phyloP scores from a whole-genome alignment of 2,329 filamentous ascomycete genomes.

The Scedosporium apiospermum region DNA sequence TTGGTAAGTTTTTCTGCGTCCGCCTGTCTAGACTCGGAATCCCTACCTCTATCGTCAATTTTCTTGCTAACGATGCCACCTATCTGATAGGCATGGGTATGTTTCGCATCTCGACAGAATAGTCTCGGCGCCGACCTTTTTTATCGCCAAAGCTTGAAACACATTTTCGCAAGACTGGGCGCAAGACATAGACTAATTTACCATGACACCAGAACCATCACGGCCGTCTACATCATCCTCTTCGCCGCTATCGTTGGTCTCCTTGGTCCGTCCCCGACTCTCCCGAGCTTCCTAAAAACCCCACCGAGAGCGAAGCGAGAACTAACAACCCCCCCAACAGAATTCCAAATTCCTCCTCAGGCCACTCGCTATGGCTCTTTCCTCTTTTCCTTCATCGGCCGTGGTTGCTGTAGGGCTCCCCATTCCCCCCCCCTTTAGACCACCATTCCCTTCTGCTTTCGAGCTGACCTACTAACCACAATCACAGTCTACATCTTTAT shows the following conservation, averaged over 20 bases:
- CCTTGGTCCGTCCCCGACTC: slow-evolving; percentile 33
- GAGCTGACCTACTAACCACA: slow-evolving; percentile 5
- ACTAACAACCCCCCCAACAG: slow-evolving; percentile 25
- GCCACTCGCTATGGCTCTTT: slow-evolving; percentile 91
- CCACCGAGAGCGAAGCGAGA: background rate
- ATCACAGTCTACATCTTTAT: slow-evolving; percentile 86
- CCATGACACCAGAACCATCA: slow-evolving; percentile 30
- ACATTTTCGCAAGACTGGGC: background rate
- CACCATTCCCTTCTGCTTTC: background rate
- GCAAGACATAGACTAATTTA: background rate
- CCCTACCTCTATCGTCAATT: background rate
- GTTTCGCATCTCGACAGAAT: background rate
- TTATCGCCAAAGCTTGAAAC: background rate
- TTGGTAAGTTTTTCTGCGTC: slow-evolving; percentile 39
- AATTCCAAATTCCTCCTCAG: slow-evolving; percentile 93
- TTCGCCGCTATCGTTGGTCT: slow-evolving; percentile 74
- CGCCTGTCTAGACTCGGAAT: background rate
- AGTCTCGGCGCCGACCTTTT: background rate
- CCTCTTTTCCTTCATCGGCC: slow-evolving; percentile 94
- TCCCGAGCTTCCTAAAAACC: background rate
- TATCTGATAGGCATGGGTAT: background rate
- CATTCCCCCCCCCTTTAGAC: background rate
- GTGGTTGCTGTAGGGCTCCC: slow-evolving; percentile 72
- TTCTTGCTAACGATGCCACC: background rate
- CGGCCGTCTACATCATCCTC: slow-evolving; percentile 80